These are phyloP conservation scores for Psilocybe tampanensis DNA, from an alignment of 768 basidiomycete species.

Conservation along the genomic window DNA sequence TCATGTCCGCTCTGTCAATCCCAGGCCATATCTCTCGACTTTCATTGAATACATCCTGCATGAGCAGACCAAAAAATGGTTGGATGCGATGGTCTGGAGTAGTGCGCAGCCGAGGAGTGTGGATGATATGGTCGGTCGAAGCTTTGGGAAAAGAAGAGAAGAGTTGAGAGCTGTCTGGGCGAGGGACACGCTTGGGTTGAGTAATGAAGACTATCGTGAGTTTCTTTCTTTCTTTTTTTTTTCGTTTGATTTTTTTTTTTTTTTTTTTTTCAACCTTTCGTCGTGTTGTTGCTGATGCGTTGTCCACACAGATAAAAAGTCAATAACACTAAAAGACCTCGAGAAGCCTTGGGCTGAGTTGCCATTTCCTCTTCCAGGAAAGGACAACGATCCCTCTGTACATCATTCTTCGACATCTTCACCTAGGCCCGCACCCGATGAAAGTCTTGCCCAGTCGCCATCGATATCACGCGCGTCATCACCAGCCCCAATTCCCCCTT, in stretches of 20 bases:
- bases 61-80: slow-evolving; percentile 58
- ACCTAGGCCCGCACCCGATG: not conserved
- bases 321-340: slow-evolving; percentile 75
- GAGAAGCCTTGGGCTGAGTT: slow-evolving; percentile 61
- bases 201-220: slow-evolving; percentile 64
- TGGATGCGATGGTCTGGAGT: slow-evolving; percentile 90
- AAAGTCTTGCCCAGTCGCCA: not conserved
- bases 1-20: slow-evolving; percentile 44
- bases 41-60: slow-evolving; percentile 70
- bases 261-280: too few relatives aligned
- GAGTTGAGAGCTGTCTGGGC: slow-evolving; percentile 74
- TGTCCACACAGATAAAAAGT: slow-evolving; percentile 40
- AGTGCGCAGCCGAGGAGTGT: slow-evolving; percentile 85
- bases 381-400: too few relatives aligned
- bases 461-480: not conserved
- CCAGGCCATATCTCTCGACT: slow-evolving; percentile 65
- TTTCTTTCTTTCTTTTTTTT: slow-evolving; percentile 16
- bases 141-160: slow-evolving; percentile 48
- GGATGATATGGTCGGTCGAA: slow-evolving; percentile 66
- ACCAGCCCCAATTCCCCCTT: not conserved
- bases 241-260: not conserved
- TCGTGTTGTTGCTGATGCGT: too few relatives aligned
- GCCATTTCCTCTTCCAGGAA: not conserved
- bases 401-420: slow-evolving; percentile 7
- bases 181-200: slow-evolving; percentile 75